phyloP scores from a whole-genome alignment of 495 filamentous ascomycete genomes.

The Daldinia concentrica region DNA sequence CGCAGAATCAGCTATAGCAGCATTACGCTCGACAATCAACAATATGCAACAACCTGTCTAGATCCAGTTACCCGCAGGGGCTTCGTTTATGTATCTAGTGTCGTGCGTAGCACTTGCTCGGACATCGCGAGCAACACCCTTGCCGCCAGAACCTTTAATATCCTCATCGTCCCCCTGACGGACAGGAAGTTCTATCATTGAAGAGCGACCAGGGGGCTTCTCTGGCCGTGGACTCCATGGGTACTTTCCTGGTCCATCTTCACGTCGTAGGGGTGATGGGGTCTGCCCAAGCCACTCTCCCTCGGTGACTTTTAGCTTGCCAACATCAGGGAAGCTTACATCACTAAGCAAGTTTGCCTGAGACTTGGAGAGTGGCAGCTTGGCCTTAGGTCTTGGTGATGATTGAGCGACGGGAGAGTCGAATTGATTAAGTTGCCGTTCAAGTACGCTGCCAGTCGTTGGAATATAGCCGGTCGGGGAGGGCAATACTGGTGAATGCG shows the following conservation, averaged over 20 bases:
- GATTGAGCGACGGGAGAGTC: conserved; percentile 36
- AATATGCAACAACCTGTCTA: conserved; percentile 16
- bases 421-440: conserved; percentile 45
- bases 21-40: neutral
- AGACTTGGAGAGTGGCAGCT: conserved; percentile 14
- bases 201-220: conserved; percentile 18
- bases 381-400: conserved; percentile 31
- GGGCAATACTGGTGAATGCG: conserved; percentile 33
- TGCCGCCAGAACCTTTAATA: neutral
- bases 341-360: conserved; percentile 9
- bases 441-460: conserved; percentile 50
- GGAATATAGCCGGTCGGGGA: conserved; percentile 48
- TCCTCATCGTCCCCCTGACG: neutral
- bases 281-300: conserved; percentile 54
- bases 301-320: conserved; percentile 45
- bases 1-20: neutral
- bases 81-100: neutral
- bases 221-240: conserved; percentile 38
- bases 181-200: conserved; percentile 30
- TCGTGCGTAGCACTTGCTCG: neutral
- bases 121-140: conserved; percentile 1
- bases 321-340: conserved; percentile 13
- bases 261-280: conserved; percentile 44
- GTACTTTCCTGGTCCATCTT: conserved; percentile 7
- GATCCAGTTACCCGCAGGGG: conserved; percentile 42